Percentiles rank a stretch among this genome's conserved stretches.
These are phyloP conservation scores for Castanopsis chinensis DNA, from an alignment of 306 rosid genomes.

Conservation along the genomic window DNA sequence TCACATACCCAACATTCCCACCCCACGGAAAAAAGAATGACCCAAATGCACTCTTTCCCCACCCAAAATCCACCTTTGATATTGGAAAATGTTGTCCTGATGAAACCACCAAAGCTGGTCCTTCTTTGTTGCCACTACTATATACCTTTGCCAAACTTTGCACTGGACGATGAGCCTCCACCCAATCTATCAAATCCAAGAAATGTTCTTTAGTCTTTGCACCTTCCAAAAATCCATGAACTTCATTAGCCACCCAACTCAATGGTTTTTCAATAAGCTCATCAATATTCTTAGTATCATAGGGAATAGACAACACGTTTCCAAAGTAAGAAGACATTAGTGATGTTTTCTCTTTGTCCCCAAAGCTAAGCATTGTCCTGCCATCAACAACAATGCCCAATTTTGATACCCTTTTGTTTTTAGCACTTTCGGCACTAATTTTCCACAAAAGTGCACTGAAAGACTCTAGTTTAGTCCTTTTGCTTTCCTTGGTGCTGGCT, in stretches of 20 bases:
- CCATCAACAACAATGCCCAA: constrained; percentile 84
- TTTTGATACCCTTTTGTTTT: constrained; percentile 21
- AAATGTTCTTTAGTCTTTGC: constrained; percentile 52
- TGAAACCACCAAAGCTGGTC: constrained; percentile 61
- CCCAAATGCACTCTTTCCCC: constrained; percentile 60
- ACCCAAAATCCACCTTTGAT: constrained; percentile 60
- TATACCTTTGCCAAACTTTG: constrained; percentile 42
- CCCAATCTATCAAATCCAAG: constrained; percentile 72
- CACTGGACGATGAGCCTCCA: constrained; percentile 59
- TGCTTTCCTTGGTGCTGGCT: constrained; percentile 10
- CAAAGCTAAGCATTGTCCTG: constrained; percentile 30
- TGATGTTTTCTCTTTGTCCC: neutral
- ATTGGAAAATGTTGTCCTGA: constrained; percentile 65
- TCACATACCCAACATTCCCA: constrained; percentile 68
- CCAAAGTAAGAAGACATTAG: constrained; percentile 52
- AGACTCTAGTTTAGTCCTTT: constrained; percentile 52
- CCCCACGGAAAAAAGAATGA: constrained; percentile 83
- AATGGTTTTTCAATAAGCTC: constrained; percentile 45
- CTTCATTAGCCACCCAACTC: constrained; percentile 42
- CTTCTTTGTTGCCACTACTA: constrained; percentile 15
- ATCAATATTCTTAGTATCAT: constrained; percentile 24
- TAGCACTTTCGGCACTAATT: constrained; percentile 37
- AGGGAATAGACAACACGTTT: constrained; percentile 64
- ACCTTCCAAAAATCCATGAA: constrained; percentile 30
- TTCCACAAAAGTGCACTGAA: constrained; percentile 73